Percentiles rank a stretch among this genome's conserved stretches.
These are phyloP conservation scores for Solanum chacoense DNA, from an alignment of 305 asterid species.

Conservation along the genomic window DNA sequence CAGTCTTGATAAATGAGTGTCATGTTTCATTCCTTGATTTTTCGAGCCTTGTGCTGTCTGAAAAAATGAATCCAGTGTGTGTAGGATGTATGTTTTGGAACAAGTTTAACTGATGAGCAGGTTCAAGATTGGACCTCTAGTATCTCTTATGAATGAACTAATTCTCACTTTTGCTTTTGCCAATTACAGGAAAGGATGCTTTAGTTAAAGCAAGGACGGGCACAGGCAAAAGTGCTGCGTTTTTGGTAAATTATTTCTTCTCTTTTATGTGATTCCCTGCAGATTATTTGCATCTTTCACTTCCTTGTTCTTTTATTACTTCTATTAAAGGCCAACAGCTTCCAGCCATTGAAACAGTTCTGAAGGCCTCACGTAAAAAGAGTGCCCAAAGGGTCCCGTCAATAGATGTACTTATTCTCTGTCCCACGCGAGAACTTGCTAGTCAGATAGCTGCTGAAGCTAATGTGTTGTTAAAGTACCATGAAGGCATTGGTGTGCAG, in stretches of 20 bases:
- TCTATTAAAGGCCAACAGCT: conserved; percentile 76
- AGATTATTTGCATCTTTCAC: neutral
- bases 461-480: conserved; percentile 77
- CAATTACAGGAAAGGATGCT: conserved; percentile 66
- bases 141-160: neutral
- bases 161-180: neutral
- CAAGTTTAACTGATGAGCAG: neutral
- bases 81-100: neutral
- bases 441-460: conserved; percentile 95
- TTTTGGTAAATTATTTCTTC: conserved; percentile 50
- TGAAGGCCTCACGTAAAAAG: conserved; percentile 40
- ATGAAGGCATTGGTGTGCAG: conserved; percentile 71
- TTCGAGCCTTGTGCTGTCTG: neutral
- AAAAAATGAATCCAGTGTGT: neutral
- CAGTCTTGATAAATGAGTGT: neutral
- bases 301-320: conserved; percentile 15
- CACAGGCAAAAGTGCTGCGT: conserved; percentile 83
- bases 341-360: conserved; percentile 99
- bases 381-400: conserved; percentile 41
- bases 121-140: neutral
- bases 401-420: conserved; percentile 56
- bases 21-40: neutral
- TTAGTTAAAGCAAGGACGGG: conserved; percentile 90
- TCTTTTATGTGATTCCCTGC: neutral
- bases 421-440: conserved; percentile 94